phyloP scores from a whole-genome alignment of 1,139 yeast genomes.

The Zygosaccharomyces sapae region DNA sequence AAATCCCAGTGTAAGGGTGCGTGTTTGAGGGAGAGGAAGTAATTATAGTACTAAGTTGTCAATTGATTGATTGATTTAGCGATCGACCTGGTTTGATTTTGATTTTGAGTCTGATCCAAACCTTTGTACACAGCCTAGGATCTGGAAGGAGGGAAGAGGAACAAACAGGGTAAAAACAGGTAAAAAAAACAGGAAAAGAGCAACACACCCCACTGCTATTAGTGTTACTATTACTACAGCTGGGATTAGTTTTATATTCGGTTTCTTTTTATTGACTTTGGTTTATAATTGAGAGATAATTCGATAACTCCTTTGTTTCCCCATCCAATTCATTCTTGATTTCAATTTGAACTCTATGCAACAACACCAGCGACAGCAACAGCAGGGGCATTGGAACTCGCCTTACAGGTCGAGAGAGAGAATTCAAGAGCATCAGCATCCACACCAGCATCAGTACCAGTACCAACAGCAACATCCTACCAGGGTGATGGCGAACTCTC shows the following conservation, averaged over 20 bases:
- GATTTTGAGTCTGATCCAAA: neutral
- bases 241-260: neutral
- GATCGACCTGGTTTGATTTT: neutral
- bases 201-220: neutral
- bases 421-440: constrained; percentile 6
- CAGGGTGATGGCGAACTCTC: constrained; percentile 8
- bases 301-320: neutral
- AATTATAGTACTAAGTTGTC: neutral
- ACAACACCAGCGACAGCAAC: constrained; percentile 6
- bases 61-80: too few species aligned
- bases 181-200: constrained; percentile 4
- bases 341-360: constrained; percentile 4
- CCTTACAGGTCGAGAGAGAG: constrained; percentile 8
- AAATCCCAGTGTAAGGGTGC: neutral
- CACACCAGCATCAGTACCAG: neutral
- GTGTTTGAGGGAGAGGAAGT: neutral
- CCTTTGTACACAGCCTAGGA: constrained; percentile 1
- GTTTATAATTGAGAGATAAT: constrained; percentile 4
- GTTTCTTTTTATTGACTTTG: too few species aligned
- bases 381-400: constrained; percentile 8
- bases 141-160: constrained; percentile 8
- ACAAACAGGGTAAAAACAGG: constrained; percentile 4
- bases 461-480: neutral
- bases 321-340: neutral
- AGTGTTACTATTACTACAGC: neutral